A percentile compares a stretch with the other conserved stretches of the same genome.
Conservation (phyloP, 2,329 filamentous ascomycete genomes). For the Microdochium trichocladiopsis region DNA sequence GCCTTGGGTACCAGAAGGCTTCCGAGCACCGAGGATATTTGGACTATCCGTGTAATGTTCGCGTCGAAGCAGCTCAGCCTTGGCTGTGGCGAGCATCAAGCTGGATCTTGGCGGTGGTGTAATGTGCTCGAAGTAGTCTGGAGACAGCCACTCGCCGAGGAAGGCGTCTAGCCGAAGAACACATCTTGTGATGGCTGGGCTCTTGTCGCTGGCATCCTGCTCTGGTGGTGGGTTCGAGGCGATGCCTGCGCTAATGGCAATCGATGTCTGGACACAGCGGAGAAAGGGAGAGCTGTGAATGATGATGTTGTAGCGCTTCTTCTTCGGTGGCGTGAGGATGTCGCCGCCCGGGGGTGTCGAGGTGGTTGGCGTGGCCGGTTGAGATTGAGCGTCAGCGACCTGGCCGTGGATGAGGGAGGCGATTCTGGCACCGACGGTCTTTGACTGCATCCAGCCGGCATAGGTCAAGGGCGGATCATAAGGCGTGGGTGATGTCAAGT, state of each 20-base stretch:
- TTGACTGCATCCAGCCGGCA: conserved; percentile 84
- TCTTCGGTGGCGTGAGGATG: conserved; percentile 26
- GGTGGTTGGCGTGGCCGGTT: conserved; percentile 6
- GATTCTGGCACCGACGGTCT: conserved; percentile 75
- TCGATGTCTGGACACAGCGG: conserved; percentile 85
- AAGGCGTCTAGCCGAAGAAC: conserved; percentile 83
- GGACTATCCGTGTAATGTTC: conserved; percentile 53
- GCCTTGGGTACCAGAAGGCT: conserved; percentile 5
- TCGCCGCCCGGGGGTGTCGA: conserved; percentile 10
- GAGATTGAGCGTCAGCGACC: conserved; percentile 34
- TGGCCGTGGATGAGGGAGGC: conserved; percentile 59
- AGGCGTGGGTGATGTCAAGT: conserved; percentile 83
- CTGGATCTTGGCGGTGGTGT: conserved; percentile 80
- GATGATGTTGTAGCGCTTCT: conserved; percentile 66
- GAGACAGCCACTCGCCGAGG: conserved; percentile 90
- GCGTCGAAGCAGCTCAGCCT: conserved; percentile 74
- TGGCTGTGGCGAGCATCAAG: conserved; percentile 83
- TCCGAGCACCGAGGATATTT: neutral
- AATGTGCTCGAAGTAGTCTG: conserved; percentile 89
- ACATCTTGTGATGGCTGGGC: conserved; percentile 34
- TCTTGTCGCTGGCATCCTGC: neutral
- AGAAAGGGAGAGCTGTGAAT: conserved; percentile 93
- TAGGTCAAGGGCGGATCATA: conserved; percentile 96
- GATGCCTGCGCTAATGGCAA: conserved; percentile 81
- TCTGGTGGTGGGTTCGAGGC: conserved; percentile 45